Evolutionary conservation across 805 yeast genomes (phyloP).

Genomic region (Hermanozyma aechmeae): DNA sequence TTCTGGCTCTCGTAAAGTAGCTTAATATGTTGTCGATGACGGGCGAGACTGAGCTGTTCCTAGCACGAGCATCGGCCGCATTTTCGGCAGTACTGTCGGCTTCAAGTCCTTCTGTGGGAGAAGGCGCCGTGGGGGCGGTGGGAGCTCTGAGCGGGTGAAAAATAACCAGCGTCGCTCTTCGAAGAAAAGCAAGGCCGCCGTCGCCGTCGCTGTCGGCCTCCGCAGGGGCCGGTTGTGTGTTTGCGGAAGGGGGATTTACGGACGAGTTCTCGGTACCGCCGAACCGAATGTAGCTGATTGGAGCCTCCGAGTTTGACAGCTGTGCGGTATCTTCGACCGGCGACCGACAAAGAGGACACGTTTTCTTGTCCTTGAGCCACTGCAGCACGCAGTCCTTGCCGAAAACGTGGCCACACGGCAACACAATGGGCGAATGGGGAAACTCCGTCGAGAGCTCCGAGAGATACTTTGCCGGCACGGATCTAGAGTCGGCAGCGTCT

Average conservation of each 20-base stretch:
- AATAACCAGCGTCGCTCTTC: conserved; percentile 7
- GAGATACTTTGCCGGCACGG: conserved; percentile 7
- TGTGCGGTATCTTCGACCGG: conserved; percentile 6
- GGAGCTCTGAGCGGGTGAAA: conserved; percentile 5
- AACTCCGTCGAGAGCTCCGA: conserved; percentile 10
- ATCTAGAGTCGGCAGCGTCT: no score
- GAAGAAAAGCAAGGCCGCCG: conserved; percentile 2
- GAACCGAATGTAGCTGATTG: conserved; percentile 8
- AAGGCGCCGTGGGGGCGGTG: conserved; percentile 4
- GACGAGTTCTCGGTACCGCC: conserved; percentile 3
- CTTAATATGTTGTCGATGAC: conserved; percentile 8
- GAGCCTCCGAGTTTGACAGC: conserved; percentile 1
- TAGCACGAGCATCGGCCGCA: background rate
- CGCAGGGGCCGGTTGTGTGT: background rate
- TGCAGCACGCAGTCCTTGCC: conserved; percentile 78
- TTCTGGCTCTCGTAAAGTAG: conserved; percentile 4
- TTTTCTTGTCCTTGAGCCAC: conserved; percentile 68
- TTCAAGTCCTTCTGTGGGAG: background rate
- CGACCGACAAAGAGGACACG: conserved; percentile 80
- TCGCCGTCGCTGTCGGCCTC: background rate
- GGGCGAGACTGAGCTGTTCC: conserved; percentile 7
- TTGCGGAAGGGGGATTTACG: background rate
- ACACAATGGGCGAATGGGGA: conserved; percentile 53
- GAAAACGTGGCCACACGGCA: conserved; percentile 85
- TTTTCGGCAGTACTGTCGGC: conserved; percentile 2